A percentile compares a stretch with the other conserved stretches of the same genome.
Evolutionary conservation across 257 asterid genomes (phyloP).

Genomic region (Solanum corneliomulleri): DNA sequence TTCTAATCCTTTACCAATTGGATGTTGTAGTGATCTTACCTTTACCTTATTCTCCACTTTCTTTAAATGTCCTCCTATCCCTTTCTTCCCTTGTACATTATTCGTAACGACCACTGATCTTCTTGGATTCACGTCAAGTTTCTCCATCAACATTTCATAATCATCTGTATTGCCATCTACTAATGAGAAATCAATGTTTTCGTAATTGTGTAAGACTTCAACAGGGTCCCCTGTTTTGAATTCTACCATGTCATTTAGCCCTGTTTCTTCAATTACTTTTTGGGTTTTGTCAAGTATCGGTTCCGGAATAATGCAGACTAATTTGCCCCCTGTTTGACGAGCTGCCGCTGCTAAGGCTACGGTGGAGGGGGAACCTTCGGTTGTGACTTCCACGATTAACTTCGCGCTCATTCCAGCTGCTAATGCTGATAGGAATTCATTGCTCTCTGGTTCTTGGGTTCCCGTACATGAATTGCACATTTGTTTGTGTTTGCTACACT

Average conservation of each 20-base stretch:
- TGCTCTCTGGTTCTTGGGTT: background rate
- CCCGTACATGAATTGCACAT: conserved; percentile 11
- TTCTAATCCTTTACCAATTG: conserved; percentile 54
- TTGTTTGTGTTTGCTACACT: conserved; percentile 28
- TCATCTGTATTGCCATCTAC: conserved; percentile 38
- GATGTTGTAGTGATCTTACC: conserved; percentile 47
- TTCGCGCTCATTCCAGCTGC: conserved; percentile 2
- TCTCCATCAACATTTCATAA: conserved; percentile 17
- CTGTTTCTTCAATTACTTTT: conserved; percentile 35
- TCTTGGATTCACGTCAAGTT: conserved; percentile 36
- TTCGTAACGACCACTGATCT: conserved; percentile 52
- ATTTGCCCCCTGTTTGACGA: background rate
- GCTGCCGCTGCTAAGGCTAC: conserved; percentile 3
- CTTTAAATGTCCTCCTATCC: conserved; percentile 28
- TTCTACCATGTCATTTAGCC: conserved; percentile 43
- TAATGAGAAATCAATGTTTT: conserved; percentile 48
- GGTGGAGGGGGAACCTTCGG: background rate
- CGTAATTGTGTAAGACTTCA: conserved; percentile 25
- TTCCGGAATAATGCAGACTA: conserved; percentile 28
- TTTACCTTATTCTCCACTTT: conserved; percentile 29
- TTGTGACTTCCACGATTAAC: background rate
- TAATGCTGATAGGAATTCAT: background rate
- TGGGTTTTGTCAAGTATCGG: conserved; percentile 24
- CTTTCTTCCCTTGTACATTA: conserved; percentile 44
- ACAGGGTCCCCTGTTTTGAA: conserved; percentile 53